phyloP scores from a whole-genome alignment of 1,139 yeast species.

The Kazachstania sp. region DNA sequence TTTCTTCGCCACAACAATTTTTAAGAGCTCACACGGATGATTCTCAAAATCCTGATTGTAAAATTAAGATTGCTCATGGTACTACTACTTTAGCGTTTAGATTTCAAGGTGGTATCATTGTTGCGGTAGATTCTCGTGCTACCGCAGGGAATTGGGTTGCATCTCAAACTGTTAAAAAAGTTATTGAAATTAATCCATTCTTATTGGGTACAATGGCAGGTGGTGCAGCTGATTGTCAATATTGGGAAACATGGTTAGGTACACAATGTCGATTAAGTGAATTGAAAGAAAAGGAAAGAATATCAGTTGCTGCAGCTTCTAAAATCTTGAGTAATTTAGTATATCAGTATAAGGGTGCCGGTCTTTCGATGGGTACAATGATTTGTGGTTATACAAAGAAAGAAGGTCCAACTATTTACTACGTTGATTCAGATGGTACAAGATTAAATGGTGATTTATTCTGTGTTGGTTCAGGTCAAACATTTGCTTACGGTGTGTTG shows the following conservation, averaged over 20 bases:
- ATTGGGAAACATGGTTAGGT: slow-evolving; percentile 99
- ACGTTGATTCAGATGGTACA: slow-evolving; percentile 96
- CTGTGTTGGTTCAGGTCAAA: slow-evolving; percentile 99
- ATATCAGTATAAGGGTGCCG: slow-evolving; percentile 93
- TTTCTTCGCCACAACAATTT: slow-evolving; percentile 87
- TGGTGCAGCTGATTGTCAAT: slow-evolving; percentile 99
- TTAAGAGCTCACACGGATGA: slow-evolving; percentile 97
- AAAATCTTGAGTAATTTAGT: slow-evolving; percentile 87
- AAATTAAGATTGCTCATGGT: slow-evolving; percentile 95
- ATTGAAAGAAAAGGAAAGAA: slow-evolving; percentile 86
- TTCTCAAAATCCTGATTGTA: slow-evolving; percentile 83
- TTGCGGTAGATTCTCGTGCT: slow-evolving; percentile 96
- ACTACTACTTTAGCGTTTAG: slow-evolving; percentile 96
- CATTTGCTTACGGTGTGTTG: slow-evolving; percentile 98
- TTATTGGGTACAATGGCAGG: slow-evolving; percentile 98
- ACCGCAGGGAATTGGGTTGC: slow-evolving; percentile 99
- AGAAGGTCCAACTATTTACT: slow-evolving; percentile 91
- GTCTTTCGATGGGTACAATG: slow-evolving; percentile 99
- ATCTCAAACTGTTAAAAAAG: slow-evolving; percentile 95
- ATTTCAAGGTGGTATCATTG: slow-evolving; percentile 91
- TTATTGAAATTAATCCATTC: slow-evolving; percentile 91
- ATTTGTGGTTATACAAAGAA: slow-evolving; percentile 92
- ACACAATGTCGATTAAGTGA: slow-evolving; percentile 94
- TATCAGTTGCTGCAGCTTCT: slow-evolving; percentile 94
- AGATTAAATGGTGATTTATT: slow-evolving; percentile 90